Evolutionary conservation across 202 grass and related monocot species (phyloP).

Genomic region (Carex arenaria): DNA sequence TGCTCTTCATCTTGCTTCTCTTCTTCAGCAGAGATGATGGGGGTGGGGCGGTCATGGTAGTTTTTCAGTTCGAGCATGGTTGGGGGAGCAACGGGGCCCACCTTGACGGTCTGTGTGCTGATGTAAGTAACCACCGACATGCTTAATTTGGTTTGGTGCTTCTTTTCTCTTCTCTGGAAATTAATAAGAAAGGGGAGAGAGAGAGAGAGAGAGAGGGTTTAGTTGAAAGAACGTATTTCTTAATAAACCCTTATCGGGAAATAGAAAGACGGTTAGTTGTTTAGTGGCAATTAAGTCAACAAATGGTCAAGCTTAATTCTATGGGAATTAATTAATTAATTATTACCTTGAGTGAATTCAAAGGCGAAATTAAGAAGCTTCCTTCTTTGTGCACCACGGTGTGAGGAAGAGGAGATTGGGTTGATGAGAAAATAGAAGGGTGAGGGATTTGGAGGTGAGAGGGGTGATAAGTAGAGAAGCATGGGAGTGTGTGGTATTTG

Average conservation of each 20-base stretch:
- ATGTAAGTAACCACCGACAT: neutral
- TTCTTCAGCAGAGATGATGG: neutral
- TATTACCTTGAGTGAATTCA: neutral
- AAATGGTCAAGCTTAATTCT: neutral
- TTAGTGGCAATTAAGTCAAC: neutral
- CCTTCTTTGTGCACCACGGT: too few species aligned
- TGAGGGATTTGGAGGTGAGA: neutral
- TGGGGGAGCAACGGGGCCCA: neutral
- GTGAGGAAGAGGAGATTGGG: too few species aligned
- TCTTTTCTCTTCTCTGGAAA: neutral
- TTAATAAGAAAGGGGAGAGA: neutral
- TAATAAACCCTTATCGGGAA: too few species aligned
- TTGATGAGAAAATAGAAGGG: neutral
- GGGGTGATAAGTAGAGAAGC: neutral
- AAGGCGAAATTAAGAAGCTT: neutral
- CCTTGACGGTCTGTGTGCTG: neutral
- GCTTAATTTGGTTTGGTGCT: neutral
- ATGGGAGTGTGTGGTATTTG: constrained; percentile 6
- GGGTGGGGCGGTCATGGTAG: neutral
- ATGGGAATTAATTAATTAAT: too few species aligned
- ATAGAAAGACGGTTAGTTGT: neutral
- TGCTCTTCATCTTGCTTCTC: neutral
- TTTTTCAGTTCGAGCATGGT: neutral
- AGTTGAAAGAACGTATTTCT: neutral
- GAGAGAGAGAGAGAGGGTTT: neutral